Conservation (phyloP, 495 filamentous ascomycete genomes). For the Baudoinia panamericana region DNA sequence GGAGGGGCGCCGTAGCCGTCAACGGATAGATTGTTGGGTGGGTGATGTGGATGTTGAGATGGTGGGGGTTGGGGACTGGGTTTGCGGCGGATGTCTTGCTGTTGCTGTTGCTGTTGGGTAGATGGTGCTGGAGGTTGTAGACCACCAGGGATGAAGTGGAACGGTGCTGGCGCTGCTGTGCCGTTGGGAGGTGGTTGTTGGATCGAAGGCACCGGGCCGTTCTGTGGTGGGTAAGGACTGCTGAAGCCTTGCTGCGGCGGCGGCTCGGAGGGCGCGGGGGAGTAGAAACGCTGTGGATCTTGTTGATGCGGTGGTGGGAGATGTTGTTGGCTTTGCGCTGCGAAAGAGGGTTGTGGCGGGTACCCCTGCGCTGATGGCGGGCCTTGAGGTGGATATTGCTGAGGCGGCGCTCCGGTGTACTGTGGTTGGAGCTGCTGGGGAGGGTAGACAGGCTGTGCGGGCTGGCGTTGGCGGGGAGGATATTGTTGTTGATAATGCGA, state of each 20-base stretch:
- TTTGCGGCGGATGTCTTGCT: constrained; percentile 13
- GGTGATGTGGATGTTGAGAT: not conserved
- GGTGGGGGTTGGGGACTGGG: constrained; percentile 13
- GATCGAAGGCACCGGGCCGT: too few relatives aligned
- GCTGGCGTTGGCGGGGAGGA: constrained; percentile 49
- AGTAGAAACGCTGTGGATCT: constrained; percentile 24
- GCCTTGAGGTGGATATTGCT: constrained; percentile 33
- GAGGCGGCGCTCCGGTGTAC: constrained; percentile 39
- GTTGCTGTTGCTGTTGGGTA: constrained; percentile 14
- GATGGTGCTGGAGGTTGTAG: constrained; percentile 10
- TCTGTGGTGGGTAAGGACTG: constrained; percentile 23
- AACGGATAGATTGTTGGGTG: too few relatives aligned
- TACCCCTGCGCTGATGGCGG: constrained; percentile 17
- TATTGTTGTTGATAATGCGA: constrained; percentile 49
- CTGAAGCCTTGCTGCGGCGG: constrained; percentile 19
- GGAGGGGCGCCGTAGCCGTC: constrained; percentile 1
- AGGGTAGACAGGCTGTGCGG: constrained; percentile 34
- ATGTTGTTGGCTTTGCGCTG: constrained; percentile 33
- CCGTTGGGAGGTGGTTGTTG: constrained; percentile 22
- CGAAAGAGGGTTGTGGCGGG: constrained; percentile 28
- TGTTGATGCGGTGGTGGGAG: constrained; percentile 22
- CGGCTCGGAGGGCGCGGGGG: constrained; percentile 21
- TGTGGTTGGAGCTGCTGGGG: constrained; percentile 24
- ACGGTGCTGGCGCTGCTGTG: constrained; percentile 8
- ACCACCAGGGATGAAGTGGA: constrained; percentile 20